Percentiles rank a stretch among this genome's conserved stretches.
These are phyloP conservation scores for Echinochloa phyllopogon DNA, from an alignment of 176 grass and related monocot species.

Conservation along the genomic window DNA sequence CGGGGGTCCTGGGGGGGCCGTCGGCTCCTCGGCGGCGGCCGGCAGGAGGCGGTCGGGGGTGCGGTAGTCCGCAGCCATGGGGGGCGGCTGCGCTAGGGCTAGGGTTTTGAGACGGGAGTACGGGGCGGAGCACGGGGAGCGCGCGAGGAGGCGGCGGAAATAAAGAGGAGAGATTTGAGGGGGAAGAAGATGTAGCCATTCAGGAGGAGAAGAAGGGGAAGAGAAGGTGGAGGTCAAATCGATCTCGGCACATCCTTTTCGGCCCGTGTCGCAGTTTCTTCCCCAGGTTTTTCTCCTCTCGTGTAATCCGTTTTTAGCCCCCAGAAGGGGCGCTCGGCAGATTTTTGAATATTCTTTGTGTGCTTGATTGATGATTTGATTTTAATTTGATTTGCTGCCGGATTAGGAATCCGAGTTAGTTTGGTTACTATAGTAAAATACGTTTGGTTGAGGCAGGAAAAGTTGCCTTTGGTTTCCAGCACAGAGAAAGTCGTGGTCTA, in stretches of 20 bases:
- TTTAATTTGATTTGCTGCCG: not conserved
- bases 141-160: constrained; percentile 42
- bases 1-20: constrained; percentile 34
- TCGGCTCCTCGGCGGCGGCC: constrained; percentile 42
- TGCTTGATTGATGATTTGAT: not conserved
- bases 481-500: constrained; percentile 21
- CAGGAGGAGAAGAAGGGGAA: constrained; percentile 19
- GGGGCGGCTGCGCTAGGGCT: constrained; percentile 30
- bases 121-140: not conserved
- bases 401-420: not conserved
- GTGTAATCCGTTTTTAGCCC: not conserved
- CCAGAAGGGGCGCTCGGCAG: not conserved
- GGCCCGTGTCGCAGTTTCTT: constrained; percentile 32
- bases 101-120: constrained; percentile 40
- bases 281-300: constrained; percentile 17
- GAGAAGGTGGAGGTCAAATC: constrained; percentile 52
- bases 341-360: not conserved
- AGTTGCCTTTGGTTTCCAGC: constrained; percentile 5
- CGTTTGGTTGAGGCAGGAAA: not conserved
- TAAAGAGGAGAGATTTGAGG: constrained; percentile 53
- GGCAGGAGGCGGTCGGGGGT: constrained; percentile 58
- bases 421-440: not conserved
- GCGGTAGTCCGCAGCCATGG: constrained; percentile 74
- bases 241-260: constrained; percentile 38
- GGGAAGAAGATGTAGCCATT: constrained; percentile 53